These are phyloP conservation scores for Sporodiniella umbellata DNA, from an alignment of 371 early-diverging fungal genomes.

Conservation along the genomic window DNA sequence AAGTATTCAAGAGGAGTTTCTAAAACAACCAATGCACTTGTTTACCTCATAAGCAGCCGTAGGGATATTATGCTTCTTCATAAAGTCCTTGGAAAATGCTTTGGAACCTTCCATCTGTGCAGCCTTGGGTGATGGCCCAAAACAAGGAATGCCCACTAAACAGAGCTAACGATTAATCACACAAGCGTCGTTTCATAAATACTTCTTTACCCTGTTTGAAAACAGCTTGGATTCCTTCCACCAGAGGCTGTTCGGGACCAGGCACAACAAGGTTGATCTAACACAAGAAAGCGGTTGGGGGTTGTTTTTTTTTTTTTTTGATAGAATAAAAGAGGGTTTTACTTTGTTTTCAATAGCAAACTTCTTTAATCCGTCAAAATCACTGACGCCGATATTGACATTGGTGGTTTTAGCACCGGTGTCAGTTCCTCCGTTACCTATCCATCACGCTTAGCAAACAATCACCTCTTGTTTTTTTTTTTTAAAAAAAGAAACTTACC, in stretches of 20 bases:
- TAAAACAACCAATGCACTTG: background rate
- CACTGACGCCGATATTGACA: constrained; percentile 68
- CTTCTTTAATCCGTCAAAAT: constrained; percentile 72
- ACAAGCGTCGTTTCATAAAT: background rate
- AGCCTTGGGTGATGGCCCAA: constrained; percentile 91
- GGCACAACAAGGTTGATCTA: constrained; percentile 81
- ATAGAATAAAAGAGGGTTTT: constrained; percentile 7
- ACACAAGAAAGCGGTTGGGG: background rate
- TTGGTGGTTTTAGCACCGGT: constrained; percentile 72
- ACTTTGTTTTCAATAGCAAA: constrained; percentile 83
- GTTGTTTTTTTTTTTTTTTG: background rate
- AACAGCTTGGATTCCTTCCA: constrained; percentile 82
- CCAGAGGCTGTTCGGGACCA: constrained; percentile 97
- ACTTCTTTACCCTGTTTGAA: constrained; percentile 74
- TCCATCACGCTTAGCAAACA: background rate
- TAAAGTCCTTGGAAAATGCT: constrained; percentile 97
- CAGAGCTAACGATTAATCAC: background rate
- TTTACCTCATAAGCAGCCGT: constrained; percentile 86
- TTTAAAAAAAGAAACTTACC: constrained; percentile 46
- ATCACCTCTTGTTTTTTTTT: background rate
- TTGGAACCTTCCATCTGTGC: constrained; percentile 96
- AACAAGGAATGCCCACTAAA: constrained; percentile 93
- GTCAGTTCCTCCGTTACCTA: constrained; percentile 95
- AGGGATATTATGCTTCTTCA: constrained; percentile 93
- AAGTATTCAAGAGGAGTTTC: background rate